Base-by-base conservation (phyloP, 768 basidiomycete species). In the Agrocybe pediades region DNA sequence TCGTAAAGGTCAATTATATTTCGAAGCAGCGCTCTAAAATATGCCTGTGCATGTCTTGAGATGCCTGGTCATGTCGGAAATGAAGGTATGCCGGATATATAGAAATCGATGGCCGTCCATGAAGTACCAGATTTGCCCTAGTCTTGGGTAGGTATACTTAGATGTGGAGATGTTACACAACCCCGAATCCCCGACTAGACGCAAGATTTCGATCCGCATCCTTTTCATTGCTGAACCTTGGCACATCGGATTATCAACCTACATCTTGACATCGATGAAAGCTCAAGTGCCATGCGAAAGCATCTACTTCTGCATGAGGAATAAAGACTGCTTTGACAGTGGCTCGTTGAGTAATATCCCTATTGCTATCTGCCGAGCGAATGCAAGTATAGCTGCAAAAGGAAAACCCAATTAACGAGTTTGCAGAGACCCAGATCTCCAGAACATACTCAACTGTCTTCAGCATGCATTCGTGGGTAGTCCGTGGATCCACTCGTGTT, bases 391-490 rank as follows among this genome's bases (percentile, higher is more conserved):
- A 44, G 47, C 49, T 53, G 56, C 41, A 49, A 52, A 52, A 36
- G 46, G 42, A 36, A 36, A 36, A 13, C 33, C 13, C 33, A 36
- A 36, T 5, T 41, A 23, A 43, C 49, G 52, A 45, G 53, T 56
- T 51, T 49, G 51, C 50, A 46, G 55, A 55, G 46, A 52, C 45
- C 29, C 49, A 41, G 24, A 47, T 51, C 51, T 55, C 39, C 29
- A 49, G 45, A 54, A 29, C 41, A 29, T 42, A 57, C 41, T 49
- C 44, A 43, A 33, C 26, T 47, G 54, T 25, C 33, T 54, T 44
- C 51, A 36, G 29, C 33, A 54, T 29, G 21, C 42, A 26, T 29
- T 60, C 59, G 60, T 58, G 60, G 51, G 56, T 57, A 54, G 52
- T 40, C 17, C 26, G 42, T 36, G 33, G 33, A 36, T 36, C 33